Conservation (phyloP, 2,329 filamentous ascomycete species). For the Cladosporium phlei region DNA sequence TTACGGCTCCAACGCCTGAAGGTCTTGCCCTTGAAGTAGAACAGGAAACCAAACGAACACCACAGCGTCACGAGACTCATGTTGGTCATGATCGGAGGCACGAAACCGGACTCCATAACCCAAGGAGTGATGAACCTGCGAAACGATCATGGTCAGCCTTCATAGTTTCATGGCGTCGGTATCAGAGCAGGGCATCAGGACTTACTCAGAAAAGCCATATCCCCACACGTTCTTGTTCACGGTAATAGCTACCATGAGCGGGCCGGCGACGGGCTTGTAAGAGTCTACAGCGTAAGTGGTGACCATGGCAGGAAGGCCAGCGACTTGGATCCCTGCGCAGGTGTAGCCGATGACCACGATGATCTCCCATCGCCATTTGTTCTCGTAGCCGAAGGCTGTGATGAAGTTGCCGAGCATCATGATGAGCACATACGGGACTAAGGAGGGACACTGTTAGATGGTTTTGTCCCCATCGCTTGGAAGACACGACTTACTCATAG, state of each 20-base stretch:
- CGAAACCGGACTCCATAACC: constrained; percentile 47
- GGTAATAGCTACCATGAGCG: constrained; percentile 56
- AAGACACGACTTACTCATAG: constrained; percentile 30
- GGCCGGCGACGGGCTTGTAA: constrained; percentile 60
- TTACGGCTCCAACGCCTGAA: constrained; percentile 54
- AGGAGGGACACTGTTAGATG: not conserved
- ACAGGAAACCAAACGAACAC: constrained; percentile 51
- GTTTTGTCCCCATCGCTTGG: no score
- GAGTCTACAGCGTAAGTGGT: constrained; percentile 58
- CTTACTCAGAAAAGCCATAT: constrained; percentile 50
- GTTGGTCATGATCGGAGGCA: constrained; percentile 58
- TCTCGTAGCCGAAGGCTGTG: constrained; percentile 39
- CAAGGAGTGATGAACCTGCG: constrained; percentile 40
- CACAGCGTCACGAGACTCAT: constrained; percentile 50
- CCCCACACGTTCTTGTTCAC: constrained; percentile 63
- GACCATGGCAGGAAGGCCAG: constrained; percentile 56
- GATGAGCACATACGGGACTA: constrained; percentile 55
- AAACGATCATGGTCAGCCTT: no score
- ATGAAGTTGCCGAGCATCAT: constrained; percentile 56
- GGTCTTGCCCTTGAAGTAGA: constrained; percentile 56
- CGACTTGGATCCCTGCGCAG: constrained; percentile 55
- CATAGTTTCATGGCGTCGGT: no score
- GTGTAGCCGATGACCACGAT: constrained; percentile 57
- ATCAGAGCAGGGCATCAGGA: no score
- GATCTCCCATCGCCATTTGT: constrained; percentile 47